Conservation (phyloP, 345 rosid genomes). For the Arabis alpina region DNA sequence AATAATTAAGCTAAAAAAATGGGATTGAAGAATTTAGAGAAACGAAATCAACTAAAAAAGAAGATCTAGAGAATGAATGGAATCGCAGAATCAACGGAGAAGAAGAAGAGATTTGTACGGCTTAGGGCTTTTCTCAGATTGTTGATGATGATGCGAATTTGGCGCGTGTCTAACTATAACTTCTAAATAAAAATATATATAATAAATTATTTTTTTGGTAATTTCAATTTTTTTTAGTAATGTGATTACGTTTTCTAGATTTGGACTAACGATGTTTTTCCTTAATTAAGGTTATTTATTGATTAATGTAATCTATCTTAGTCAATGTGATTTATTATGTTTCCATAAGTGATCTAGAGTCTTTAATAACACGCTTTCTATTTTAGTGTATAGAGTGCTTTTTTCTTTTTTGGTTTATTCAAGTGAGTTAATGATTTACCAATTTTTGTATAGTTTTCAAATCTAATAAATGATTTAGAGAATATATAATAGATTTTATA, state of each 20-base stretch:
- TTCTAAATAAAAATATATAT: background rate
- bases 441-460: too few species aligned
- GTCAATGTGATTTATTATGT: background rate
- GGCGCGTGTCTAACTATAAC: slow-evolving; percentile 40
- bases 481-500: too few species aligned
- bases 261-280: background rate
- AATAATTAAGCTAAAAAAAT: background rate
- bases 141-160: slow-evolving; percentile 28
- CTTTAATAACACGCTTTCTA: background rate
- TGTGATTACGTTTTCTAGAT: background rate
- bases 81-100: slow-evolving; percentile 20
- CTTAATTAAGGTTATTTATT: background rate
- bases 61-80: slow-evolving; percentile 21
- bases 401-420: background rate
- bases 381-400: background rate
- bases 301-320: background rate
- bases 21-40: background rate
- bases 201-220: background rate
- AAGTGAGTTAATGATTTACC: too few species aligned
- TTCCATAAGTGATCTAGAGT: background rate
- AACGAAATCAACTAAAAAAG: background rate
- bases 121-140: slow-evolving; percentile 1
- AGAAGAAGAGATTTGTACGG: background rate
- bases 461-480: too few species aligned
- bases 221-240: too few species aligned